These are phyloP conservation scores for Calcarisporium arbuscula DNA, from an alignment of 2,329 filamentous ascomycete genomes.

Conservation along the genomic window DNA sequence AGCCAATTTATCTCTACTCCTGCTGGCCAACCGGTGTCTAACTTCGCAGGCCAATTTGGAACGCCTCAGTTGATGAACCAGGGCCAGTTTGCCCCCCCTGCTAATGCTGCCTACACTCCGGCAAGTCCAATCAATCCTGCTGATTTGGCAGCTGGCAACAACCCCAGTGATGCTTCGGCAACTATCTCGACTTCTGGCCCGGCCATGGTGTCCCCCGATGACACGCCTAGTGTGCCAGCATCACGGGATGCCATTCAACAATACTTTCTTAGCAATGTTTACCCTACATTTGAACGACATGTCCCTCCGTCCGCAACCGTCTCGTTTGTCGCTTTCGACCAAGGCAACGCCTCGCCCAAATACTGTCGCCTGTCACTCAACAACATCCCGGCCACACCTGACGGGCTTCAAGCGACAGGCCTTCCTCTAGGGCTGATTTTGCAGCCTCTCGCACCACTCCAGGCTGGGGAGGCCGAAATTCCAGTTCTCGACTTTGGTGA, in stretches of 20 bases:
- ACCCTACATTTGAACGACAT: conserved; percentile 92
- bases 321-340: conserved; percentile 89
- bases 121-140: conserved; percentile 15
- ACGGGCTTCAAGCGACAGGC: conserved; percentile 72
- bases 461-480: conserved; percentile 78
- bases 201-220: conserved; percentile 73
- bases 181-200: conserved; percentile 26
- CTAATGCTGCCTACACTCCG: conserved; percentile 35
- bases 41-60: conserved; percentile 38
- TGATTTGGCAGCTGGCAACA: conserved; percentile 17
- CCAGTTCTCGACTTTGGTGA: conserved; percentile 96
- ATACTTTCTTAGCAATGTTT: conserved; percentile 80
- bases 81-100: conserved; percentile 57
- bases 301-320: conserved; percentile 82
- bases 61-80: conserved; percentile 30
- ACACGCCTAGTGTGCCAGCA: conserved; percentile 83
- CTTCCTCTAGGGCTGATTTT: conserved; percentile 82
- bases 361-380: conserved; percentile 88
- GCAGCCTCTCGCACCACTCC: conserved; percentile 78
- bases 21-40: conserved; percentile 16
- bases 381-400: conserved; percentile 78
- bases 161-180: conserved; percentile 21
- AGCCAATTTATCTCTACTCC: conserved; percentile 31
- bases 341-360: conserved; percentile 94
- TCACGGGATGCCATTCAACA: conserved; percentile 77